phyloP scores from a whole-genome alignment of 2,329 filamentous ascomycete species.

The Fusarium anthophilum region DNA sequence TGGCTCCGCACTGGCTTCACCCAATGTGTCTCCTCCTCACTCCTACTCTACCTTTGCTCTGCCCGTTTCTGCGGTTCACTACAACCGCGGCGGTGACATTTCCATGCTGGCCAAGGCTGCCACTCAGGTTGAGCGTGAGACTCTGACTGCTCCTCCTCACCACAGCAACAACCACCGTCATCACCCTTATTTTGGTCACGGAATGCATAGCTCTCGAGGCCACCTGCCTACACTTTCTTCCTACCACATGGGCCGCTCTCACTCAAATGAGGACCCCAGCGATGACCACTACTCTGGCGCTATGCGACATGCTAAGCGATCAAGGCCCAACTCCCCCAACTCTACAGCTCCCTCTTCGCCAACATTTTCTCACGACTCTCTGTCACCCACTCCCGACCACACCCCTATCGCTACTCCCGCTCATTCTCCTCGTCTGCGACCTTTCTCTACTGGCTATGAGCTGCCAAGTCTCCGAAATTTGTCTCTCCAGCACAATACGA shows the following conservation, averaged over 20 bases:
- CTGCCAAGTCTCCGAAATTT: slow-evolving; percentile 83
- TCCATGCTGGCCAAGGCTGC: slow-evolving; percentile 69
- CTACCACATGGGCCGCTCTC: slow-evolving; percentile 94
- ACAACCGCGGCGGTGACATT: slow-evolving; percentile 63
- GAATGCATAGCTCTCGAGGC: slow-evolving; percentile 60
- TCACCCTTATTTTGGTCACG: slow-evolving; percentile 64
- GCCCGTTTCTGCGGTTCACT: slow-evolving; percentile 59
- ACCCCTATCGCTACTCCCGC: slow-evolving; percentile 98
- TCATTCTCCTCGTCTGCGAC: slow-evolving; percentile 89
- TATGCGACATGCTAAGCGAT: slow-evolving; percentile 83
- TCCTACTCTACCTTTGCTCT: slow-evolving; percentile 79
- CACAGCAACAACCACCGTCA: slow-evolving; percentile 58
- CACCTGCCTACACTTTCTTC: slow-evolving; percentile 80
- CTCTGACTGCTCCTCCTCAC: slow-evolving; percentile 51
- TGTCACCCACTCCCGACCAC: slow-evolving; percentile 95
- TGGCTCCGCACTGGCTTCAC: slow-evolving; percentile 85
- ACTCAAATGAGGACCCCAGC: slow-evolving; percentile 79
- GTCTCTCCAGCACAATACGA: slow-evolving; percentile 61
- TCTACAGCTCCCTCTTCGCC: slow-evolving; percentile 96
- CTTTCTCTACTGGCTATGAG: slow-evolving; percentile 79
- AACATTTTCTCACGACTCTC: slow-evolving; percentile 94
- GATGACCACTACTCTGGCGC: slow-evolving; percentile 79
- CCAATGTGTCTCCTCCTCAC: slow-evolving; percentile 94
- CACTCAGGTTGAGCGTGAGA: slow-evolving; percentile 70
- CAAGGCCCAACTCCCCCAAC: slow-evolving; percentile 91